Evolutionary conservation across 2,329 filamentous ascomycete species (phyloP).

Genomic region (Sporothrix curviconia): DNA sequence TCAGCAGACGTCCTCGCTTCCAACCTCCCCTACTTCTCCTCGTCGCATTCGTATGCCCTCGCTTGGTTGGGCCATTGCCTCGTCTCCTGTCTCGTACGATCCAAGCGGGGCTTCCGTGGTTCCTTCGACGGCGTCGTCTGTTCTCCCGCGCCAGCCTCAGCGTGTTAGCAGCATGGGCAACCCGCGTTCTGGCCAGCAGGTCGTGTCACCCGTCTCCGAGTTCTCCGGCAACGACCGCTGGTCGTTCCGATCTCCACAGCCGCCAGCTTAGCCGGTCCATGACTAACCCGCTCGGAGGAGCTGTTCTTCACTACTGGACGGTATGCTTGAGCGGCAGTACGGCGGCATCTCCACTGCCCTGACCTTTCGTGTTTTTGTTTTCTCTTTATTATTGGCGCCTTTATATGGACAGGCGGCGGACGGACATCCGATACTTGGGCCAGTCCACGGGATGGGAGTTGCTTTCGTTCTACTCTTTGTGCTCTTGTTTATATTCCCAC

Average conservation of each 20-base stretch:
- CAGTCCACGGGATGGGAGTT: no score
- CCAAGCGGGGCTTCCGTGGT: slow-evolving; percentile 23
- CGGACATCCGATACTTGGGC: no score
- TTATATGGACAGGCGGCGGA: background rate
- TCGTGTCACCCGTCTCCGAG: slow-evolving; percentile 17
- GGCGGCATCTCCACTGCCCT: background rate
- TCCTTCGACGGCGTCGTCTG: background rate
- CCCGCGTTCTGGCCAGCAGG: slow-evolving; percentile 2
- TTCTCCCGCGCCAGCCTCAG: background rate
- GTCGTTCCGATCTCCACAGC: slow-evolving; percentile 15
- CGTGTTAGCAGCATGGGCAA: background rate
- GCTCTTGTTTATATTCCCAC: background rate
- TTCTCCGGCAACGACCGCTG: slow-evolving; percentile 14
- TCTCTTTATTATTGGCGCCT: background rate
- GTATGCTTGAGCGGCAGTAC: slow-evolving; percentile 15
- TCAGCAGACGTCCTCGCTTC: background rate
- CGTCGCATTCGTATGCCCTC: slow-evolving; percentile 18
- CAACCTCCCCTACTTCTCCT: background rate
- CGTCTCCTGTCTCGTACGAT: background rate
- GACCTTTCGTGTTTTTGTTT: background rate
- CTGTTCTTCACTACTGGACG: slow-evolving; percentile 26
- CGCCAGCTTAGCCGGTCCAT: slow-evolving; percentile 28
- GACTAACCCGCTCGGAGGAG: slow-evolving; percentile 39
- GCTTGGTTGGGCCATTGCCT: slow-evolving; percentile 25
- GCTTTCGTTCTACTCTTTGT: no score